A percentile compares a stretch with the other conserved stretches of the same genome.
Evolutionary conservation across 2,329 filamentous ascomycete species (phyloP).

Genomic region (Aspergillus caelatus): DNA sequence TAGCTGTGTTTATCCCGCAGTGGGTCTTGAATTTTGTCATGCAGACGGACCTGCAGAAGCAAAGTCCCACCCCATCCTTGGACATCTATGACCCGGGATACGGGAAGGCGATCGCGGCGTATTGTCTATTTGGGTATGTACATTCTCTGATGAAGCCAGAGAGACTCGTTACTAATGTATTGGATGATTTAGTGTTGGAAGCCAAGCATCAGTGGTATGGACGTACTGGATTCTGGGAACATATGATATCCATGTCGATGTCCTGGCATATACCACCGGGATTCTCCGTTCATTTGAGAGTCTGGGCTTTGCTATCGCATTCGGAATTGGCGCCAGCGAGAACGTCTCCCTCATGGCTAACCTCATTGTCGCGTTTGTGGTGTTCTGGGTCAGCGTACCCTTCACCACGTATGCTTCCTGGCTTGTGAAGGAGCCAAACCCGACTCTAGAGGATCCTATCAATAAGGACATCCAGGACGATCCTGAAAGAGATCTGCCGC

Average conservation of each 20-base stretch:
- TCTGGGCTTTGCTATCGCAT: slow-evolving; percentile 1
- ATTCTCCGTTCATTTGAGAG: background rate
- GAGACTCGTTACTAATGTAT: background rate
- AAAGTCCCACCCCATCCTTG: background rate
- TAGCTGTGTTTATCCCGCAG: background rate
- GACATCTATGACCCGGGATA: slow-evolving; percentile 1
- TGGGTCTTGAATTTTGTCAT: slow-evolving; percentile 3
- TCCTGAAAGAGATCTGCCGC: background rate
- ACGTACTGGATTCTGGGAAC: slow-evolving; percentile 4
- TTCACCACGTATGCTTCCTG: background rate
- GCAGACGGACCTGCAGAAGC: background rate
- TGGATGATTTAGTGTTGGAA: background rate
- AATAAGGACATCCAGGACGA: background rate
- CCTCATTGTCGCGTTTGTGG: background rate
- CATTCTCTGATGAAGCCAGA: too few relatives aligned
- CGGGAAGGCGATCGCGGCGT: background rate
- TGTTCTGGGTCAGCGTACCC: slow-evolving; percentile 2
- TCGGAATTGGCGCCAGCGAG: background rate
- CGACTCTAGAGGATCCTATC: background rate
- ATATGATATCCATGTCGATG: slow-evolving; percentile 2
- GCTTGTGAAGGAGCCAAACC: background rate
- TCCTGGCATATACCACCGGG: background rate
- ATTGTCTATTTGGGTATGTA: slow-evolving; percentile 1
- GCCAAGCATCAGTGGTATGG: background rate
- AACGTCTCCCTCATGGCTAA: slow-evolving; percentile 3